Evolutionary conservation across 2,329 filamentous ascomycete species (phyloP).

Genomic region (Exophiala bonariae): DNA sequence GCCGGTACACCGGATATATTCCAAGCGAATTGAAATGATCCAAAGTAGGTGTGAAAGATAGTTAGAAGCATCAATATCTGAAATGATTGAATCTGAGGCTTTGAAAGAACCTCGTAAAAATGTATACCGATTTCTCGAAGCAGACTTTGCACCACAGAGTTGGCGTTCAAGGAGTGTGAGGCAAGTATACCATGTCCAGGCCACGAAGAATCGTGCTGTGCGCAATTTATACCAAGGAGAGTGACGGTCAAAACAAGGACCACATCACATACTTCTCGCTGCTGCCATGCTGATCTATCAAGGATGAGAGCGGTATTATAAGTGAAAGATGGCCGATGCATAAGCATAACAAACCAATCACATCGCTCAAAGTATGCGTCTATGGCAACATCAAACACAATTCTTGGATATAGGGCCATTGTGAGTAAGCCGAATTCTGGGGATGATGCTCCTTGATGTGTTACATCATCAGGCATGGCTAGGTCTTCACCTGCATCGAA

Average conservation of each 20-base stretch:
- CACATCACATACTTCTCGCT: slow-evolving; percentile 13
- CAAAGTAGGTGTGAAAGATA: slow-evolving; percentile 25
- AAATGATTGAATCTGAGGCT: slow-evolving; percentile 25
- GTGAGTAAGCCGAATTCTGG: slow-evolving; percentile 7
- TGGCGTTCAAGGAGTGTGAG: slow-evolving; percentile 6
- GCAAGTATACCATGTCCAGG: slow-evolving; percentile 10
- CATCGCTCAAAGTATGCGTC: slow-evolving; percentile 28
- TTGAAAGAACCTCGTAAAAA: slow-evolving; percentile 19
- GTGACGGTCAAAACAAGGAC: slow-evolving; percentile 10
- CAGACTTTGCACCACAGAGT: slow-evolving; percentile 3
- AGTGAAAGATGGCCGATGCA: slow-evolving; percentile 14
- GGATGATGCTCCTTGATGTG: neutral
- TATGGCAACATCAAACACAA: slow-evolving; percentile 10
- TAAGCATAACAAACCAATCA: slow-evolving; percentile 28
- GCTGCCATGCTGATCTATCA: slow-evolving; percentile 7
- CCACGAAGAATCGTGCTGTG: slow-evolving; percentile 13
- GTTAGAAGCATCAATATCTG: slow-evolving; percentile 24
- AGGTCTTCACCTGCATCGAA: slow-evolving; percentile 7
- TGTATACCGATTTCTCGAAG: slow-evolving; percentile 10
- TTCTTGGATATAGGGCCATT: slow-evolving; percentile 2
- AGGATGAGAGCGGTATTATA: slow-evolving; percentile 4
- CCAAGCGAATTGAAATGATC: slow-evolving; percentile 27
- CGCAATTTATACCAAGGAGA: slow-evolving; percentile 9
- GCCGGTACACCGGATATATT: slow-evolving; percentile 25
- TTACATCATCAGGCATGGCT: slow-evolving; percentile 6